Base-by-base conservation (phyloP, 345 rosid genomes). In the Bruguiera sexangula region DNA sequence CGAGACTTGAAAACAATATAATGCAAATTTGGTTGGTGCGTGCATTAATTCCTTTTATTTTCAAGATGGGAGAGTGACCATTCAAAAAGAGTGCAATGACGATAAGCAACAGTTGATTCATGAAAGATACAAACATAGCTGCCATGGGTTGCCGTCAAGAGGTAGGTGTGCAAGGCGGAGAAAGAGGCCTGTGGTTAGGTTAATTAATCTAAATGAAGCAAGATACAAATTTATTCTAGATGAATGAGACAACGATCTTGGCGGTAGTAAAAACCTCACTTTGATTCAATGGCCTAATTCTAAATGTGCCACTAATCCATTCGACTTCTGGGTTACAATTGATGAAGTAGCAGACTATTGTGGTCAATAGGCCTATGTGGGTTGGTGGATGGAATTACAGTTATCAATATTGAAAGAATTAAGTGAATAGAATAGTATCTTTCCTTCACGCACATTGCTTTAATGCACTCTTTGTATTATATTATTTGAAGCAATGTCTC, bases 71-170 rank as follows among this genome's bases (percentile, higher is more conserved):
- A 39, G 48, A 43, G 19, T 43, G 50, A 15, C 50, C 50, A 15
- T 3, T 43, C 50, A 13, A 43, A 43, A 43, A 13, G 19, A 43
- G 1, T 43, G 15, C 18, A 56, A 56, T 10, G 11, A 24, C 50
- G 19, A 56, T 24, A 24, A 56, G 60, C 30, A 9, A 27, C 30
- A 27, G 4, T 6, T 56, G 15, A 56, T 27, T 24, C 60, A 7
- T 56, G 60, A 56, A 56, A 56, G 60, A 21, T 56, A 22, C 30
- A 22, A 56, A 56, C 13, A 10, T 56, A 15, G 29, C 50, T 43
- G 50, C 60, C 60, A 56, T 9, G 60, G 27, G 60, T 56, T 10
- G 60, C 30, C 60, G 13, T 56, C 60, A 56, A 43, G 60, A 30
- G 26, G 26, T 56, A 8, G 60, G 60, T 56, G 18, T 56, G 16